Percentiles rank a stretch among this genome's conserved stretches.
Evolutionary conservation across 2,329 filamentous ascomycete species (phyloP).

Genomic region (Aspergillus arachidicola): DNA sequence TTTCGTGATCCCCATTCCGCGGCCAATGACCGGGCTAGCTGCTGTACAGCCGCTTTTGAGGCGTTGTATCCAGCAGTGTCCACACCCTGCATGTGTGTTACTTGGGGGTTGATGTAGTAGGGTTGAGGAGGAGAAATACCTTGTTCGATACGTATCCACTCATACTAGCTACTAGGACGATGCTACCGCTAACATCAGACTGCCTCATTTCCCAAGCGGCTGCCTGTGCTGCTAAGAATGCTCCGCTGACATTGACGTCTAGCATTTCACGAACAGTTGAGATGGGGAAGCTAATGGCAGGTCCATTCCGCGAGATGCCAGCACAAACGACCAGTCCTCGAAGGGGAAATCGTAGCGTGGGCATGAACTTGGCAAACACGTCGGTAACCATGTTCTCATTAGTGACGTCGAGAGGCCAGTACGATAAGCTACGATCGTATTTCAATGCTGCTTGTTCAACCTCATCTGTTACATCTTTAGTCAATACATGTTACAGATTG

Average conservation of each 20-base stretch:
- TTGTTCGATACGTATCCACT: constrained; percentile 23
- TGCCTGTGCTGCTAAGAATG: constrained; percentile 23
- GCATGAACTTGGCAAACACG: constrained; percentile 22
- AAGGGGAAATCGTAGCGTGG: constrained; percentile 27
- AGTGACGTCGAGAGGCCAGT: constrained; percentile 27
- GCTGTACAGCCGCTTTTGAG: constrained; percentile 50
- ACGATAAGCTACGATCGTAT: constrained; percentile 14
- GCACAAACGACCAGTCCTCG: constrained; percentile 38
- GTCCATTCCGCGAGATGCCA: constrained; percentile 30
- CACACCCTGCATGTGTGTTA: constrained; percentile 9
- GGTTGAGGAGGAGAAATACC: background rate
- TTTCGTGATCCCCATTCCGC: constrained; percentile 47
- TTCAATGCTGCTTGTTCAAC: constrained; percentile 12
- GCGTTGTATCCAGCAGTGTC: constrained; percentile 43
- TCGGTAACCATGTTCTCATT: constrained; percentile 18
- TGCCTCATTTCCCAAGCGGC: constrained; percentile 13
- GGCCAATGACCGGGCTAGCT: constrained; percentile 49
- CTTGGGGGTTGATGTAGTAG: background rate
- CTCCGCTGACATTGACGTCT: constrained; percentile 31
- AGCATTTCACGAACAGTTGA: constrained; percentile 19
- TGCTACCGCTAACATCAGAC: constrained; percentile 11
- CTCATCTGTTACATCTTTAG: constrained; percentile 4
- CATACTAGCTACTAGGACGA: constrained; percentile 27
- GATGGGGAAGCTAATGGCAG: constrained; percentile 29
- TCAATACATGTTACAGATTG: no score